phyloP scores from a whole-genome alignment of 805 yeast species.

The Sugiyamaella chiloensis region DNA sequence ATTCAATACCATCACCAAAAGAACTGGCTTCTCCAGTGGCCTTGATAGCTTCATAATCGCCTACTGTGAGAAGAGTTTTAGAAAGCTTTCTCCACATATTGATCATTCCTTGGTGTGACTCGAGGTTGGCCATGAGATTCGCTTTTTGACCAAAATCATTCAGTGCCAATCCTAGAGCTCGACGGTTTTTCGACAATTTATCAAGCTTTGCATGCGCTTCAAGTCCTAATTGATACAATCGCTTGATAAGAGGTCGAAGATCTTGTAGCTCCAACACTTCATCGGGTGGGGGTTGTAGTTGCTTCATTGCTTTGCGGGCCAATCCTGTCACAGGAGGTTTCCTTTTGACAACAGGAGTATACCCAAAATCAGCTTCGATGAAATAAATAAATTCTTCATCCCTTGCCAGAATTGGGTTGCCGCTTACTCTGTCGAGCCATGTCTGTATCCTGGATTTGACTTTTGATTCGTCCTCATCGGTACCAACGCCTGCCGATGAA shows the following conservation, averaged over 20 bases:
- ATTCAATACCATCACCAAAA: constrained; percentile 68
- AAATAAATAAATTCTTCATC: constrained; percentile 88
- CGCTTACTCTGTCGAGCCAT: constrained; percentile 77
- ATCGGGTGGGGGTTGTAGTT: constrained; percentile 87
- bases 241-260: constrained; percentile 83
- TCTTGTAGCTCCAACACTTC: constrained; percentile 75
- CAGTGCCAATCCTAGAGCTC: constrained; percentile 52
- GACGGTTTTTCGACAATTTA: constrained; percentile 45
- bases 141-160: constrained; percentile 48
- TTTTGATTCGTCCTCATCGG: constrained; percentile 70
- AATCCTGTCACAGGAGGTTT: constrained; percentile 78
- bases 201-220: constrained; percentile 56
- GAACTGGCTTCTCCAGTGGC: constrained; percentile 71
- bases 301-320: constrained; percentile 85
- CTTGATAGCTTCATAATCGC: constrained; percentile 72
- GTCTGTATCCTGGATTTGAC: constrained; percentile 62
- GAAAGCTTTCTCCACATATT: constrained; percentile 75
- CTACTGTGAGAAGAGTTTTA: constrained; percentile 62
- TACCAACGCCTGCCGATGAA: constrained; percentile 78
- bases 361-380: constrained; percentile 71
- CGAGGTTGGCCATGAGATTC: constrained; percentile 41
- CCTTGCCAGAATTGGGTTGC: constrained; percentile 74
- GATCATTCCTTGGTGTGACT: constrained; percentile 67
- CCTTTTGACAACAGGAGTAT: constrained; percentile 57
- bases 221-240: constrained; percentile 58